A percentile compares a stretch with the other conserved stretches of the same genome.
Conservation (phyloP, 2,329 filamentous ascomycete species). For the Pseudogymnoascus sp. region DNA sequence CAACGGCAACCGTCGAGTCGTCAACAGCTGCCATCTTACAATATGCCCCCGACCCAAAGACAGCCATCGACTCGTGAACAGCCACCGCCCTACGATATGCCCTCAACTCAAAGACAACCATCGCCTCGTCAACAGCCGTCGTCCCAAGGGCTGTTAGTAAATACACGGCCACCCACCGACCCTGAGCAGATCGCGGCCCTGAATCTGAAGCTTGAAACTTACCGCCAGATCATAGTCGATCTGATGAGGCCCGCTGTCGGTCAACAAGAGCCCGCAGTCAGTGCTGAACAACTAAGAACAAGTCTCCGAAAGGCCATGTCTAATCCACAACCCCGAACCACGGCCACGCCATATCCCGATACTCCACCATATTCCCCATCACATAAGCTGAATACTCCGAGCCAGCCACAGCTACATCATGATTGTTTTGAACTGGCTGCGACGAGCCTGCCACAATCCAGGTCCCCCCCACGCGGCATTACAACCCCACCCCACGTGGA, state of each 20-base stretch:
- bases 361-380: not conserved
- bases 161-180: not conserved
- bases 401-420: not conserved
- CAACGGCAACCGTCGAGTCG: not conserved
- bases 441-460: not conserved
- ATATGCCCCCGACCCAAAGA: not conserved
- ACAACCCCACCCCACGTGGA: not conserved
- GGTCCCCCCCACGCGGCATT: not conserved
- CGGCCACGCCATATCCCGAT: not conserved
- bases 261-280: not conserved
- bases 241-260: not conserved
- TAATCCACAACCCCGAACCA: not conserved
- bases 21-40: not conserved
- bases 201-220: not conserved
- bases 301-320: not conserved
- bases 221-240: constrained; percentile 5
- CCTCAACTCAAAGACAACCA: not conserved
- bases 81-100: not conserved
- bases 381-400: not conserved
- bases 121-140: not conserved
- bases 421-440: not conserved
- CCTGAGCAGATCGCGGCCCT: not conserved
- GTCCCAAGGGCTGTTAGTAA: not conserved
- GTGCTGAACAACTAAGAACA: not conserved
- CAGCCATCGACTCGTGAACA: not conserved